Evolutionary conservation across 1,139 yeast species (phyloP).

Genomic region (Saccharomyces hybrid): DNA sequence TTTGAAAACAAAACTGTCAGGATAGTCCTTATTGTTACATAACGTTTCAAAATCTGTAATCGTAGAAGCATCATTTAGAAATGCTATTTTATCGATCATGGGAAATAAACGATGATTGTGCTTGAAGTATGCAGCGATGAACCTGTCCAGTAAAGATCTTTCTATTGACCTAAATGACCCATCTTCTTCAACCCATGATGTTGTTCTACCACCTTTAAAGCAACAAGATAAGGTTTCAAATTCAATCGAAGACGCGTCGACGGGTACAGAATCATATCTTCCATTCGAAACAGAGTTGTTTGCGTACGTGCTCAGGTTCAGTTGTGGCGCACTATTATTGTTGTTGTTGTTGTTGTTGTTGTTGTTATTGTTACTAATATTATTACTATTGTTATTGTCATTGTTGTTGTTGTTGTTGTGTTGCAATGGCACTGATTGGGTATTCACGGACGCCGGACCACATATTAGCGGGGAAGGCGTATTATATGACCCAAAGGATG

Average conservation of each 20-base stretch:
- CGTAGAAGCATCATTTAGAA: conserved; percentile 31
- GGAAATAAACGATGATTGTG: conserved; percentile 41
- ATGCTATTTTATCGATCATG: conserved; percentile 36
- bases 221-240: conserved; percentile 23
- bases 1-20: conserved; percentile 33
- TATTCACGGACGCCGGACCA: neutral
- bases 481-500: neutral
- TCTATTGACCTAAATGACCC: conserved; percentile 20
- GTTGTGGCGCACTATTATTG: neutral
- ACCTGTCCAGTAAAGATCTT: conserved; percentile 26
- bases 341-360: neutral
- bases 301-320: neutral
- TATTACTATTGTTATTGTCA: conserved; percentile 1
- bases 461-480: neutral
- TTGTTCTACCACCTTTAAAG: conserved; percentile 25
- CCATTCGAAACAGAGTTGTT: neutral
- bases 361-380: conserved; percentile 2
- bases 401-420: conserved; percentile 3
- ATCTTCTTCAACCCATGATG: conserved; percentile 19
- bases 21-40: conserved; percentile 9
- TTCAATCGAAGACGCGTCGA: conserved; percentile 25
- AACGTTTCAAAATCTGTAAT: conserved; percentile 26
- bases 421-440: neutral
- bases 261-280: conserved; percentile 13
- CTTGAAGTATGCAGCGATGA: conserved; percentile 37